A percentile compares a stretch with the other conserved stretches of the same genome.
phyloP scores from a whole-genome alignment of 1,139 yeast genomes.

The Taphrina pruni region DNA sequence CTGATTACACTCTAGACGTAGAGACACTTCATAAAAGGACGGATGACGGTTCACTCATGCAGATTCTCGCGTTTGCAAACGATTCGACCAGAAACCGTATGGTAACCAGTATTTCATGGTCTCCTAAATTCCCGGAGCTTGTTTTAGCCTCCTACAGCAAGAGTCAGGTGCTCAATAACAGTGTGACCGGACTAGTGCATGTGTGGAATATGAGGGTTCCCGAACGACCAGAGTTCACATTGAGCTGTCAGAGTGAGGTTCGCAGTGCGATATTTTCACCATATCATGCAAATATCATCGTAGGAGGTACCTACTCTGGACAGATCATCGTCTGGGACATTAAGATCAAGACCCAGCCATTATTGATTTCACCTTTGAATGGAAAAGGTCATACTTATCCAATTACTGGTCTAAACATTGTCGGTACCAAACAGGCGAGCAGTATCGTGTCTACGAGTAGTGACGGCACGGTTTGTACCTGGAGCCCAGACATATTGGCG shows the following conservation, averaged over 20 bases:
- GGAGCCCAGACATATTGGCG: conserved; percentile 58
- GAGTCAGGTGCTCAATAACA: conserved; percentile 42
- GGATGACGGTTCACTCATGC: conserved; percentile 40
- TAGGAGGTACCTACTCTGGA: conserved; percentile 60
- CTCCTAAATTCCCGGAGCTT: conserved; percentile 55
- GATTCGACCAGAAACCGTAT: conserved; percentile 50
- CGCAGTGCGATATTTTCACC: conserved; percentile 55
- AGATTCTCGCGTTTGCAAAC: conserved; percentile 47
- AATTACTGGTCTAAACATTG: conserved; percentile 53
- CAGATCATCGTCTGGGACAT: conserved; percentile 59
- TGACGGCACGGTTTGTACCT: conserved; percentile 58
- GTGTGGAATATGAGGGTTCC: conserved; percentile 55
- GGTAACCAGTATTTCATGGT: conserved; percentile 56
- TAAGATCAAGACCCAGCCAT: conserved; percentile 50
- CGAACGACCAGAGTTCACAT: conserved; percentile 59
- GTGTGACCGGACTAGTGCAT: conserved; percentile 50
- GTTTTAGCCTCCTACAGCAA: conserved; percentile 54
- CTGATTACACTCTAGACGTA: conserved; percentile 10
- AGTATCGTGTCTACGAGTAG: conserved; percentile 55
- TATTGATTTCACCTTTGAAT: conserved; percentile 51
- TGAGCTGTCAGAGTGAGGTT: conserved; percentile 59
- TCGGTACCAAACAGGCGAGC: conserved; percentile 52
- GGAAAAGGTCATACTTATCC: conserved; percentile 56
- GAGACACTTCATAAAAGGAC: neutral
- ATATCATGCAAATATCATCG: conserved; percentile 52